Conservation (phyloP, 208 protist species). For the Leptomonas pyrrhocoris region DNA sequence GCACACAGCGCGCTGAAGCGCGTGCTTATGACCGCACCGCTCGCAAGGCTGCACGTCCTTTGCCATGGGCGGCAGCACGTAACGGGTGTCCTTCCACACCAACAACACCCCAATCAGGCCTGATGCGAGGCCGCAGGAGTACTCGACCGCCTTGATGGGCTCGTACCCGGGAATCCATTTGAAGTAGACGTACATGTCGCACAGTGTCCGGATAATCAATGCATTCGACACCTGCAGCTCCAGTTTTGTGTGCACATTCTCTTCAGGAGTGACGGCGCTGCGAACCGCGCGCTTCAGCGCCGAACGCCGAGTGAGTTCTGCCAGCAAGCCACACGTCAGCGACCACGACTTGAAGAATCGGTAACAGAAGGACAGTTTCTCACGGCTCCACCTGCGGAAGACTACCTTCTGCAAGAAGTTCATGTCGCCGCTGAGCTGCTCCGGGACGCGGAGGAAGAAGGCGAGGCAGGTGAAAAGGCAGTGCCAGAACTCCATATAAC, state of each 20-base stretch:
- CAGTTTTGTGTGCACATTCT: conserved; percentile 31
- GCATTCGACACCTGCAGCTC: conserved; percentile 50
- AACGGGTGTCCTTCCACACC: conserved; percentile 78
- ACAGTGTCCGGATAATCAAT: conserved; percentile 72
- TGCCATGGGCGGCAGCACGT: conserved; percentile 15
- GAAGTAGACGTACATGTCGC: conserved; percentile 92
- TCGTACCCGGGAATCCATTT: conserved; percentile 87
- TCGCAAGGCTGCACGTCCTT: neutral
- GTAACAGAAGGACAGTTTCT: conserved; percentile 74
- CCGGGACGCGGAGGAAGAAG: conserved; percentile 67
- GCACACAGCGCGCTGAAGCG: conserved; percentile 22
- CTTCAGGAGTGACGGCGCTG: conserved; percentile 16
- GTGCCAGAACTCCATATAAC: conserved; percentile 38
- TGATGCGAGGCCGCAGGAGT: conserved; percentile 59
- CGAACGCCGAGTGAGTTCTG: conserved; percentile 41
- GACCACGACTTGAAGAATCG: conserved; percentile 91
- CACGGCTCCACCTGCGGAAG: conserved; percentile 73
- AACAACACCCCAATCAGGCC: conserved; percentile 79
- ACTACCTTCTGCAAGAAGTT: conserved; percentile 86
- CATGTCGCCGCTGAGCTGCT: conserved; percentile 85
- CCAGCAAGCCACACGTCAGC: conserved; percentile 69
- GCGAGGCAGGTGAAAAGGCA: conserved; percentile 64
- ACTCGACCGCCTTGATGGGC: conserved; percentile 74
- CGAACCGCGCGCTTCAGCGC: conserved; percentile 19
- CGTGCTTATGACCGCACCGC: conserved; percentile 10